Evolutionary conservation across 139 green algal genomes (phyloP).

Genomic region (Chlamydomonas sphaeroides): DNA sequence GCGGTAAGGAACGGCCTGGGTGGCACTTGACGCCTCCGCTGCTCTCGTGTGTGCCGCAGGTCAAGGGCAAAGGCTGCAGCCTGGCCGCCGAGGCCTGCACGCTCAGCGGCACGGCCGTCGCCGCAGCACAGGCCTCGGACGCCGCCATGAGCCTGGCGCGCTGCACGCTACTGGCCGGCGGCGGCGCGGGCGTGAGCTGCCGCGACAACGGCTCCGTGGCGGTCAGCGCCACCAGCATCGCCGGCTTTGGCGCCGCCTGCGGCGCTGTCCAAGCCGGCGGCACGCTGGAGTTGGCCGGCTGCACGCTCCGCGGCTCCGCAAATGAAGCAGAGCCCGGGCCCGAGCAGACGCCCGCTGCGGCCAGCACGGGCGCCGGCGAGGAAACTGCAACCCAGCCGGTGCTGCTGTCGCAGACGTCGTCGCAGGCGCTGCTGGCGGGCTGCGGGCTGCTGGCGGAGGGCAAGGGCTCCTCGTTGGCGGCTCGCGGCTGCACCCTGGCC

Average conservation of each 20-base stretch:
- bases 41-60: not conserved
- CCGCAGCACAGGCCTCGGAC: not conserved
- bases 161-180: not conserved
- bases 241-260: slow-evolving; percentile 1
- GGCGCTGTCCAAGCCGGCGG: not conserved
- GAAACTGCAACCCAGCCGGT: no score
- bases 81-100: not conserved
- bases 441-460: slow-evolving; percentile 22
- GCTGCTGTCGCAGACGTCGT: no score
- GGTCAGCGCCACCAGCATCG: not conserved
- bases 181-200: not conserved
- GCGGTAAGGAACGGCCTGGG: no score
- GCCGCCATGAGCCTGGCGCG: not conserved
- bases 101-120: not conserved
- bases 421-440: no score
- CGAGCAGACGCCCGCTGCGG: no score
- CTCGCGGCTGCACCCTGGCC: not conserved
- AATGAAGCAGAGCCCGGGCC: no score
- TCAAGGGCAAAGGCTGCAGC: slow-evolving; percentile 40
- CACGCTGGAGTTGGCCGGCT: slow-evolving; percentile 2
- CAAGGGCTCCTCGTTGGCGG: slow-evolving; percentile 20
- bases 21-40: no score
- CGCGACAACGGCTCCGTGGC: slow-evolving; percentile 8
- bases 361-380: no score
- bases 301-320: not conserved